phyloP scores from a whole-genome alignment of 139 green algal genomes.

The Chara braunii region DNA sequence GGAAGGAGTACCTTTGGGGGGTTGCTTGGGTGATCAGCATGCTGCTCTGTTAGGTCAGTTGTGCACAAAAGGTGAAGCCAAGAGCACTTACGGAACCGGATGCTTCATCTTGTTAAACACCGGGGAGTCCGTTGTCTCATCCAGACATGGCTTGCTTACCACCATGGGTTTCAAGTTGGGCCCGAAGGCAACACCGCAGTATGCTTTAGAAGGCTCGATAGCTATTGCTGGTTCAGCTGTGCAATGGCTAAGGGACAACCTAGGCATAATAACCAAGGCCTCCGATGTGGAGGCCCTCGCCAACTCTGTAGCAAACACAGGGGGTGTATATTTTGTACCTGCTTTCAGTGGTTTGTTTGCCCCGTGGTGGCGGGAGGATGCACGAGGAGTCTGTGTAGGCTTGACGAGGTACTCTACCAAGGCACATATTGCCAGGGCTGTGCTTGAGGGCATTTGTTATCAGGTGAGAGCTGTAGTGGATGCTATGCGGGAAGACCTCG shows the following conservation, averaged over 20 bases:
- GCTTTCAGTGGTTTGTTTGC: conserved; percentile 88
- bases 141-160: conserved; percentile 80
- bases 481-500: conserved; percentile 62
- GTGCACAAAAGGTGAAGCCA: conserved; percentile 50
- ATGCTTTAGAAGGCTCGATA: conserved; percentile 75
- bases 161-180: conserved; percentile 83
- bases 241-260: conserved; percentile 57
- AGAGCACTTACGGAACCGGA: conserved; percentile 97
- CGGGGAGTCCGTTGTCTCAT: conserved; percentile 55
- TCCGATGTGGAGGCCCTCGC: conserved; percentile 57
- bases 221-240: conserved; percentile 37
- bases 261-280: conserved; percentile 62
- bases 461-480: conserved; percentile 83
- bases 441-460: conserved; percentile 90
- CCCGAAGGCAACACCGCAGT: conserved; percentile 47
- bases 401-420: conserved; percentile 61
- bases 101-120: conserved; percentile 97
- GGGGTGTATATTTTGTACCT: conserved; percentile 91
- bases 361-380: conserved; percentile 79
- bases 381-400: conserved; percentile 72
- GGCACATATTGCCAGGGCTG: conserved; percentile 69
- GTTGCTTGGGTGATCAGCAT: conserved; percentile 91
- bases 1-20: conserved; percentile 69
- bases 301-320: conserved; percentile 45
- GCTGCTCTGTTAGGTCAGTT: conserved; percentile 68